Evolutionary conservation across 345 rosid genomes (phyloP).

Genomic region (Ailanthus altissimus): DNA sequence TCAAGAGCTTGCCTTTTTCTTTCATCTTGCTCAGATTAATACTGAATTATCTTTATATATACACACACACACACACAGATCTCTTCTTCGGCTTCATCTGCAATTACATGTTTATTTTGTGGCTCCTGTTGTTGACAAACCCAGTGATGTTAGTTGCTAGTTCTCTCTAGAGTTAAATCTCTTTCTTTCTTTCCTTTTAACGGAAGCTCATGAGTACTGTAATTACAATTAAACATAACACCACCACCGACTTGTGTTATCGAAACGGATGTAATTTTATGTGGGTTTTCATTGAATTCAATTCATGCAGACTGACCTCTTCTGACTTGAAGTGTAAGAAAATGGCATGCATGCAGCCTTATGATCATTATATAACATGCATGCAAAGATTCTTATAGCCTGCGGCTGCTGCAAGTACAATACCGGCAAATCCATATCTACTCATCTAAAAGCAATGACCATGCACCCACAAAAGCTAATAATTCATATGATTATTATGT

Average conservation of each 20-base stretch:
- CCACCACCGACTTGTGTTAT: background rate
- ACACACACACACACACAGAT: background rate
- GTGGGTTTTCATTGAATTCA: background rate
- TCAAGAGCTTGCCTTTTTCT: background rate
- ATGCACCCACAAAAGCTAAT: background rate
- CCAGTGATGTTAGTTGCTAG: background rate
- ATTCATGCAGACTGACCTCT: conserved; percentile 2
- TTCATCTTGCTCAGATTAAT: background rate
- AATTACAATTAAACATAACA: background rate
- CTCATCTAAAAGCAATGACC: background rate
- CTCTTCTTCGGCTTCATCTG: background rate
- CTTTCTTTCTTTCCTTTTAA: background rate
- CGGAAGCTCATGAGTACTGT: background rate
- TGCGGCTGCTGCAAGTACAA: background rate
- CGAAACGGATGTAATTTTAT: conserved; percentile 10
- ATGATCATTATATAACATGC: background rate
- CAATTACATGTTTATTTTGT: background rate
- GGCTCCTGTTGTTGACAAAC: too few relatives aligned
- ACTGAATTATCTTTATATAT: background rate
- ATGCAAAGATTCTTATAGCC: conserved; percentile 6
- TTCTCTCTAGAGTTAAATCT: background rate
- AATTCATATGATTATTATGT: background rate
- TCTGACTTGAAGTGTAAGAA: background rate
- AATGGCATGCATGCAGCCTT: background rate
- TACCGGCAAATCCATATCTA: background rate